Evolutionary conservation across 2,329 filamentous ascomycete genomes (phyloP), one percentile per base, ranked within the genome.

Genomic region (Talaromyces marneffei): DNA sequence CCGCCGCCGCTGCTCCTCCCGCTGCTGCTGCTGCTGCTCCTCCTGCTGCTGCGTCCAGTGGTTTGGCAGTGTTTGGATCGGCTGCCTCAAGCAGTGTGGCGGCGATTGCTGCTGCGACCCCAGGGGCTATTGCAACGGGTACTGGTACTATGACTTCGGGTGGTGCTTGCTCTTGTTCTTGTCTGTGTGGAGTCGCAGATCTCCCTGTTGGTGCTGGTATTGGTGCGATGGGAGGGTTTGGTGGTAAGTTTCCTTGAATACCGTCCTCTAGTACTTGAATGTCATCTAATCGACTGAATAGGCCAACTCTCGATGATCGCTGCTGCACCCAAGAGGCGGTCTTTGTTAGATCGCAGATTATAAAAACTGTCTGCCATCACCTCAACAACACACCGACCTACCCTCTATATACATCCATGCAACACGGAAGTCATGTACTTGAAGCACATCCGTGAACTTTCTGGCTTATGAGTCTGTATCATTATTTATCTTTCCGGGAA

Each of bases 121-220:
- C 52, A 8, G 52, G 12, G 1, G 37, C 52, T 39, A 25, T 67
- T 33, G 64, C 62, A 1, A 48, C 44, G 6, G 66, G 67, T 12
- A 56, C 53, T 39, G 65, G 67, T 33, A 64, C 64, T 25, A 61
- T 63, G 40, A 63, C 57, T 25, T 61, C 37, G 31, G 64, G 64
- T 39, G 64, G 61, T 46, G 61, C 63, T 48, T 69, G 66, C 57
- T 54, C 61, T 35, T 69, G 67, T 50, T 65, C 67, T 35, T 69
- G 67, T 31, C 65, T 69, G 29, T 69, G 67, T 33, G 66, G 65
- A 25, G 58, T 60, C 29, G 64, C 42, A 10, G 39, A 62, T 20
- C 67, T 67, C 63, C 67, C 66, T 57, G 59, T 50, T 20, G 66
- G 65, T 39, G 60, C 65, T 10, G 67, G 66, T 23, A 16, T 66